Evolutionary conservation across 495 filamentous ascomycete genomes (phyloP), one percentile per base, ranked within the genome.

Genomic region (Podospora australis): DNA sequence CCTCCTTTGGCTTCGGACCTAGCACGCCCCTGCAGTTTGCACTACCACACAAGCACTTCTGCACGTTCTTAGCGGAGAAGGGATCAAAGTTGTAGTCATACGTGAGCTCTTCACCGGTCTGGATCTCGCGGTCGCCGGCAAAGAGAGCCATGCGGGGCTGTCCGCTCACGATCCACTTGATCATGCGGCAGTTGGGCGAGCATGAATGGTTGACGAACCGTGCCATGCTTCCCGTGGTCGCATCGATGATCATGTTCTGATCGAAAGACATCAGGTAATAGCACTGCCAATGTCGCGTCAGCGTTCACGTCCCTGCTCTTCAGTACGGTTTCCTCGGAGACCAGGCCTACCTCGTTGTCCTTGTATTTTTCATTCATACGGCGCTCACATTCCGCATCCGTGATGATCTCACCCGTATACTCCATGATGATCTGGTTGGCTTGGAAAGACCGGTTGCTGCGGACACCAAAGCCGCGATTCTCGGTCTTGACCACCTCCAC

Each of bases 1-100:
- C 71, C 55, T 79, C 78, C 56, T 73, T 85, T 32, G 81, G 79
- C 50, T 82, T 86, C 4, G 83, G 83, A 2, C 88, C 88, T 32
- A 94, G 72, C 26, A 88, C 78, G 36, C 88, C 87, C 49, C 87
- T 78, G 65, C 88, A 94, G 46, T 82, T 83, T 14, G 75, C 63
- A 49, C 82, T 75, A 53, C 88, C 88, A 68, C 88, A 94, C 46
- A 86, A 79, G 60, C 88, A 94, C 64, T 84, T 73, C 62, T 90
- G 87, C 44, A 88, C 83, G 63, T 88, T 88, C 70, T 87, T 87
- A 60, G 79, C 78, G 14, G 81, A 87, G 62, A 86, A 90, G 30
- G 83, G 87, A 77, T 96, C 86, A 62, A 98, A 98, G 65, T 98
- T 98, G 76, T 98, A 98, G 73, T 98, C 92, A 66, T 98, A 98